These are phyloP conservation scores for Boletellus sp. DNA, from an alignment of 1,284 basidiomycete genomes.

Conservation along the genomic window DNA sequence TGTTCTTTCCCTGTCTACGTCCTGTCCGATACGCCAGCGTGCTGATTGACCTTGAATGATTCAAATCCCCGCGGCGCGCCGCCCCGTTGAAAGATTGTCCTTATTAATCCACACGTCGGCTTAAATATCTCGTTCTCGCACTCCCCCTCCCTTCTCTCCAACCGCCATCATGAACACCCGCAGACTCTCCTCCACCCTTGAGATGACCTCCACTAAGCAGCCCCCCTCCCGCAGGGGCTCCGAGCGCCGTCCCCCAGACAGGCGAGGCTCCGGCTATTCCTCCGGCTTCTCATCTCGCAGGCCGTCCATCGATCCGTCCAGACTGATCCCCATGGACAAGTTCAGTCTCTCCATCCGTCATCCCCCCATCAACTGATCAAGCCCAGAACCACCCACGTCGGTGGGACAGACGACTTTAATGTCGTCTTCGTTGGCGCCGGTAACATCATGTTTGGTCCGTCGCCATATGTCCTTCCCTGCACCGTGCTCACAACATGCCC, in stretches of 20 bases:
- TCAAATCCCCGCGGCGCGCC: not conserved
- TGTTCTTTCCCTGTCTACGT: conserved; percentile 8
- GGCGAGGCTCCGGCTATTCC: conserved; percentile 42
- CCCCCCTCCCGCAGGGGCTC: conserved; percentile 34
- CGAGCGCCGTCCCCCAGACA: conserved; percentile 36
- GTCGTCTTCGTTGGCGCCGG: conserved; percentile 90
- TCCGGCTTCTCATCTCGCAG: conserved; percentile 51
- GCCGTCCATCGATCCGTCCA: conserved; percentile 70
- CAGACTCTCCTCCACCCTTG: conserved; percentile 32
- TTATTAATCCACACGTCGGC: conserved; percentile 9
- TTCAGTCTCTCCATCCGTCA: conserved; percentile 30
- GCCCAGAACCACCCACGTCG: conserved; percentile 50
- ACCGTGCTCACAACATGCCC: conserved; percentile 12
- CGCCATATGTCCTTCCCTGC: conserved; percentile 3
- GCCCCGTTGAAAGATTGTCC: conserved; percentile 14
- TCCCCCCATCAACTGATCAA: conserved; percentile 9
- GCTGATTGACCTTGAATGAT: not conserved
- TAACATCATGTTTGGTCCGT: conserved; percentile 89
- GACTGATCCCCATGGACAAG: conserved; percentile 77
- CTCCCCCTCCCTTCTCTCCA: not conserved
- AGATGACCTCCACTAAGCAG: conserved; percentile 33
- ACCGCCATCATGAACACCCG: conserved; percentile 26
- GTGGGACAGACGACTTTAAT: conserved; percentile 74
- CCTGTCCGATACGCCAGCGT: not conserved
- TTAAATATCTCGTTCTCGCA: conserved; percentile 19